Evolutionary conservation across 805 yeast genomes (phyloP).

Genomic region (Kodamaea lidongshanica): DNA sequence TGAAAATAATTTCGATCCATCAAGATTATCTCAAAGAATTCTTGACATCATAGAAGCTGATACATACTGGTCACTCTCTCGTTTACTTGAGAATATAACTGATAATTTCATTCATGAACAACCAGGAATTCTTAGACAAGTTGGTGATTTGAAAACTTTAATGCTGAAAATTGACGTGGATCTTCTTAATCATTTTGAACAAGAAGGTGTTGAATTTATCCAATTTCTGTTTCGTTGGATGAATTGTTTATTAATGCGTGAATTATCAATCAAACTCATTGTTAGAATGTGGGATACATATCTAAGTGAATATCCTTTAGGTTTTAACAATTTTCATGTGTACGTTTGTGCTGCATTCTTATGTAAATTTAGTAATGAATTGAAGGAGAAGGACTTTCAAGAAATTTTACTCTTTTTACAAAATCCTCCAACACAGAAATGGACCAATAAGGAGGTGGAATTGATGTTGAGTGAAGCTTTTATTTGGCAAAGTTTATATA

Average conservation of each 20-base stretch:
- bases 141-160: slow-evolving; percentile 67
- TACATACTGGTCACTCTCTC: slow-evolving; percentile 93
- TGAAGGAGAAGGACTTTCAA: slow-evolving; percentile 86
- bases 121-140: slow-evolving; percentile 94
- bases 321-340: slow-evolving; percentile 88
- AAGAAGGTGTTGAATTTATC: slow-evolving; percentile 85
- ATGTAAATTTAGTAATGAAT: slow-evolving; percentile 74
- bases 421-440: slow-evolving; percentile 75
- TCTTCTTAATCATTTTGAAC: slow-evolving; percentile 65
- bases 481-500: slow-evolving; percentile 91
- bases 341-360: slow-evolving; percentile 97
- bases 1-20: slow-evolving; percentile 60
- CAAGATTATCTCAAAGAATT: slow-evolving; percentile 50
- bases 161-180: slow-evolving; percentile 74
- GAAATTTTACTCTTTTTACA: slow-evolving; percentile 89
- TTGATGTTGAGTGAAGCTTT: slow-evolving; percentile 90
- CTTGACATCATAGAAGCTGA: slow-evolving; percentile 82
- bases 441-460: slow-evolving; percentile 90
- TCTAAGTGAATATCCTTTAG: slow-evolving; percentile 63
- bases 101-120: slow-evolving; percentile 97
- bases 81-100: slow-evolving; percentile 87
- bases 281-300: slow-evolving; percentile 98
- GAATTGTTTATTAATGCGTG: slow-evolving; percentile 96
- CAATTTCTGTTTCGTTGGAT: slow-evolving; percentile 98
- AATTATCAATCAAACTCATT: slow-evolving; percentile 67